Conservation (phyloP, 768 basidiomycete species). For the Rhizopogon roseolus region DNA sequence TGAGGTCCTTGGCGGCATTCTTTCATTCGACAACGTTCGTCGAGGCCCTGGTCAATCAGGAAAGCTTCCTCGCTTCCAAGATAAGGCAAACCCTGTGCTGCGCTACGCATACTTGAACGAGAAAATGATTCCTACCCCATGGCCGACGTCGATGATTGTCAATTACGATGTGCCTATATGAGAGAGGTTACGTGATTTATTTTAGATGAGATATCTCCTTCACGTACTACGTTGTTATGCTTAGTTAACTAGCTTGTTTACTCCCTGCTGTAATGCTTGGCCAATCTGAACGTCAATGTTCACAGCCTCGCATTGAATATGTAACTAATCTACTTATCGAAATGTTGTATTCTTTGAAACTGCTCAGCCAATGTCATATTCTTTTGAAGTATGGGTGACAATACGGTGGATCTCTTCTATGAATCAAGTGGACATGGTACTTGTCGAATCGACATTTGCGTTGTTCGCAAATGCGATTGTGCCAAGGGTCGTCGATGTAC, state of each 20-base stretch:
- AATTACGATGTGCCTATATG: conserved; percentile 30
- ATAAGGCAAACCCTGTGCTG: conserved; percentile 42
- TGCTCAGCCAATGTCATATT: too few relatives aligned
- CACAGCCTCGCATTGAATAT: too few relatives aligned
- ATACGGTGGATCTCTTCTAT: too few relatives aligned
- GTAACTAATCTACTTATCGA: too few relatives aligned
- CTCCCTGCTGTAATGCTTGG: too few relatives aligned
- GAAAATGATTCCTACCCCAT: conserved; percentile 47
- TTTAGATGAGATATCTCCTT: neutral
- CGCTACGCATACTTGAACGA: conserved; percentile 53
- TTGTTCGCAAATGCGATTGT: neutral
- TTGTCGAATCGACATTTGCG: neutral
- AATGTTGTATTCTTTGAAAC: too few relatives aligned
- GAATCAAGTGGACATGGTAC: neutral
- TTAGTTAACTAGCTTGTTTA: too few relatives aligned
- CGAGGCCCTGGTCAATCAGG: conserved; percentile 72
- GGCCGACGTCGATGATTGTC: conserved; percentile 65
- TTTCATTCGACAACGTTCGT: conserved; percentile 50
- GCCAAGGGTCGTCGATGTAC: neutral
- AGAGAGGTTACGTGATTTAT: neutral
- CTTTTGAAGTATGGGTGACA: too few relatives aligned
- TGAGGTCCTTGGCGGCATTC: conserved; percentile 59
- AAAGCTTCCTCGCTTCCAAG: conserved; percentile 51
- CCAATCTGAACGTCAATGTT: too few relatives aligned
- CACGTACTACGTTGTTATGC: too few relatives aligned